Conservation (phyloP, 2,329 filamentous ascomycete genomes). For the Cylindrodendrum hubeiense region DNA sequence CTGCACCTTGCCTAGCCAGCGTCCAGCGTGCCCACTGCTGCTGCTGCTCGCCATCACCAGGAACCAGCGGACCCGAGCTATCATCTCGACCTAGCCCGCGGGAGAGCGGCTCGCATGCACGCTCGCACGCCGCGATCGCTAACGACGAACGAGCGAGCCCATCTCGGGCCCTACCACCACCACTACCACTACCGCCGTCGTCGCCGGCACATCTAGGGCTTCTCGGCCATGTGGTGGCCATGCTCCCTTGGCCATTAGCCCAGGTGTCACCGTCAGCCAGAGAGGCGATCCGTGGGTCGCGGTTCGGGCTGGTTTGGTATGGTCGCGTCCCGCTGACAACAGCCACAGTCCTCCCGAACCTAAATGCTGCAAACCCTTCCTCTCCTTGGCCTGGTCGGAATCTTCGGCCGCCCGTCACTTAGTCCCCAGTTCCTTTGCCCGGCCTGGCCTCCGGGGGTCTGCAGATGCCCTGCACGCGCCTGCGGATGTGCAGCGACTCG, state of each 20-base stretch:
- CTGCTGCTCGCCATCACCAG: neutral
- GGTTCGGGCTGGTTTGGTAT: neutral
- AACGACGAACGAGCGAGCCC: conserved; percentile 4
- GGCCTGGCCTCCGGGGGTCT: conserved; percentile 3
- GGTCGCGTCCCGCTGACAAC: conserved; percentile 11
- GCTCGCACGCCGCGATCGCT: conserved; percentile 1
- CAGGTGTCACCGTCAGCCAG: neutral
- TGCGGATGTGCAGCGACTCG: conserved; percentile 1
- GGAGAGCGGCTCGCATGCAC: conserved; percentile 20
- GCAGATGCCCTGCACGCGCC: conserved; percentile 8
- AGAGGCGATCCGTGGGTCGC: neutral
- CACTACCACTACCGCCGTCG: conserved; percentile 13
- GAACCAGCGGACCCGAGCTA: conserved; percentile 20
- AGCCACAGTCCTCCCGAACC: neutral
- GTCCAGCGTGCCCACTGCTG: neutral
- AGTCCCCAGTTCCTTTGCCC: conserved; percentile 5
- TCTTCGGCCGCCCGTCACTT: conserved; percentile 14
- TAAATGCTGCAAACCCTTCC: neutral
- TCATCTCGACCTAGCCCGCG: conserved; percentile 22
- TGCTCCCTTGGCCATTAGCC: neutral
- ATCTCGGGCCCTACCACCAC: neutral
- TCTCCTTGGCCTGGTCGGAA: conserved; percentile 7
- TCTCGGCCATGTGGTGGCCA: conserved; percentile 1
- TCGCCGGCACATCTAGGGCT: conserved; percentile 18
- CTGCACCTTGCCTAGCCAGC: conserved; percentile 11